These are phyloP conservation scores for Mariannaea sp. DNA, from an alignment of 2,329 filamentous ascomycete genomes.

Conservation along the genomic window DNA sequence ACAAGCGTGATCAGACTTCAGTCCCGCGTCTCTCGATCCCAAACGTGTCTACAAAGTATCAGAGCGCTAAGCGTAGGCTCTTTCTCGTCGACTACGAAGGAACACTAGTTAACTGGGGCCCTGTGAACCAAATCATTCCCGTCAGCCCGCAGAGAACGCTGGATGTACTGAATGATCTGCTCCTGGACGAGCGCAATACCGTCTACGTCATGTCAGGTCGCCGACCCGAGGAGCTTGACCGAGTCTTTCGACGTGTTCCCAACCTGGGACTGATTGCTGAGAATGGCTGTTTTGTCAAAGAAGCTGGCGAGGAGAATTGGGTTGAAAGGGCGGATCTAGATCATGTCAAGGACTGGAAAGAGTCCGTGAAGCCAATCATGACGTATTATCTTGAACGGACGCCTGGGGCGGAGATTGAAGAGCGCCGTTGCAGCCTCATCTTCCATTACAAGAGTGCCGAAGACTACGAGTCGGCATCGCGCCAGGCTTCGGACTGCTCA, in stretches of 20 bases:
- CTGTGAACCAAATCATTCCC: slow-evolving; percentile 81
- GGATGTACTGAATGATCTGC: slow-evolving; percentile 79
- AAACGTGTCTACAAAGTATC: slow-evolving; percentile 68
- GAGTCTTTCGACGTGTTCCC: slow-evolving; percentile 81
- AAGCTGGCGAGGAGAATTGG: slow-evolving; percentile 73
- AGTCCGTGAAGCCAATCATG: slow-evolving; percentile 79
- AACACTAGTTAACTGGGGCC: slow-evolving; percentile 86
- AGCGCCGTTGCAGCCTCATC: slow-evolving; percentile 87
- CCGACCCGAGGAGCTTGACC: slow-evolving; percentile 84
- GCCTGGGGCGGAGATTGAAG: slow-evolving; percentile 85
- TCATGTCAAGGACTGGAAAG: slow-evolving; percentile 78
- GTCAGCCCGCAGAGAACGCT: slow-evolving; percentile 84
- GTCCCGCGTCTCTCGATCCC: slow-evolving; percentile 81
- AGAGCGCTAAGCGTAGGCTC: slow-evolving; percentile 67
- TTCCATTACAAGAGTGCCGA: slow-evolving; percentile 88
- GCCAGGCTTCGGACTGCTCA: slow-evolving; percentile 86
- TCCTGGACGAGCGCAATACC: slow-evolving; percentile 78
- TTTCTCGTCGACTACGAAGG: slow-evolving; percentile 96
- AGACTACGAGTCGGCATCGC: slow-evolving; percentile 73
- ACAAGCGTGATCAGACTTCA: slow-evolving; percentile 80
- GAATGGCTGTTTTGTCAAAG: slow-evolving; percentile 88
- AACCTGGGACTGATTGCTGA: slow-evolving; percentile 90
- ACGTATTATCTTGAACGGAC: slow-evolving; percentile 89
- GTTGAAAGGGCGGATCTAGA: slow-evolving; percentile 74
- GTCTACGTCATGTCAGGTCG: slow-evolving; percentile 95